phyloP scores from a whole-genome alignment of 2,329 filamentous ascomycete species.

The Pseudogymnoascus sp. region DNA sequence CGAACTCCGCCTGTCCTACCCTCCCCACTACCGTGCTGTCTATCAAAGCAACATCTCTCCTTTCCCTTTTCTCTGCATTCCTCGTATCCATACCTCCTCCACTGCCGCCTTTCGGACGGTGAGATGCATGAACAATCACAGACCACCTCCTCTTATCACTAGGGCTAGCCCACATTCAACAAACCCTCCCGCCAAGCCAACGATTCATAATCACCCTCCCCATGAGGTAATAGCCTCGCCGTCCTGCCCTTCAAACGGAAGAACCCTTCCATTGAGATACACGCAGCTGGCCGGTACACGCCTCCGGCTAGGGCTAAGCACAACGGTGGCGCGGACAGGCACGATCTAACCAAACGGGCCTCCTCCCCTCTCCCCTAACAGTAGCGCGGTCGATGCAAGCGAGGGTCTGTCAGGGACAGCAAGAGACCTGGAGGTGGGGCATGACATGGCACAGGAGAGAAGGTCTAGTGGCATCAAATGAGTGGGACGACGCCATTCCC shows the following conservation, averaged over 20 bases:
- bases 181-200: background rate
- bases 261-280: background rate
- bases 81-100: background rate
- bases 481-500: background rate
- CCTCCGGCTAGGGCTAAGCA: background rate
- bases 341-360: background rate
- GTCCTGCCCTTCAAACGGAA: background rate
- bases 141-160: background rate
- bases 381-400: background rate
- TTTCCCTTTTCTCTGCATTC: background rate
- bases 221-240: conserved; percentile 2
- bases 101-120: background rate
- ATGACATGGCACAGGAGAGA: background rate
- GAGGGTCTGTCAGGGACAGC: background rate
- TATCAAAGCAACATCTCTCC: background rate
- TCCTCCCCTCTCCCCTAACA: background rate
- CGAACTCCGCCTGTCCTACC: background rate
- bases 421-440: background rate
- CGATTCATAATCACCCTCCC: background rate
- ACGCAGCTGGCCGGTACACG: background rate
- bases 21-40: background rate
- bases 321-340: background rate
- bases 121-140: background rate
- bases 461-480: background rate
- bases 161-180: background rate